Conservation (phyloP, 2,329 filamentous ascomycete species). For the Shiraia bambusicola region DNA sequence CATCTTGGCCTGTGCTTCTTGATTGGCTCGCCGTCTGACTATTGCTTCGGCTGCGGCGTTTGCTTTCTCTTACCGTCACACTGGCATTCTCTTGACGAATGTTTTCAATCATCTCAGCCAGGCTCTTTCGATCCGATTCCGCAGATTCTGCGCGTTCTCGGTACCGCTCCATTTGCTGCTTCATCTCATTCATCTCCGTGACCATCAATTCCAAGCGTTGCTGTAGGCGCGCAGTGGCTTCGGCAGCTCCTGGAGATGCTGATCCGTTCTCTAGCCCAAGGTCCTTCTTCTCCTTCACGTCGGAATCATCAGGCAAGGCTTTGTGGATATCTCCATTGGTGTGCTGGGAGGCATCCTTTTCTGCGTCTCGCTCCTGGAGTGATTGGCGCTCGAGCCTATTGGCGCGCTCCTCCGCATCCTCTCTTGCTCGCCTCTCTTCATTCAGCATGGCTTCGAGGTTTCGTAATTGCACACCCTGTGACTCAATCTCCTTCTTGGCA, state of each 20-base stretch:
- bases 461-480: constrained; percentile 75
- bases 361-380: constrained; percentile 39
- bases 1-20: not conserved
- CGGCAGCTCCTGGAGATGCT: constrained; percentile 23
- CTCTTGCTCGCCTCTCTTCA: constrained; percentile 77
- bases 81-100: constrained; percentile 68
- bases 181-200: constrained; percentile 77
- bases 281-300: constrained; percentile 17
- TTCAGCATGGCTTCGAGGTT: constrained; percentile 77
- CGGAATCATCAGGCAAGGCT: constrained; percentile 10
- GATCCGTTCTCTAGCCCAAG: constrained; percentile 24
- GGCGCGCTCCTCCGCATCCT: constrained; percentile 80
- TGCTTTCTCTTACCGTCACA: constrained; percentile 38
- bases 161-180: constrained; percentile 76
- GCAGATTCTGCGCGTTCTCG: constrained; percentile 76
- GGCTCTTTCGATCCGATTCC: constrained; percentile 74
- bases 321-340: constrained; percentile 23
- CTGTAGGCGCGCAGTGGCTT: constrained; percentile 58
- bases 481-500: constrained; percentile 83
- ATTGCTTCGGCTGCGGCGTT: constrained; percentile 29
- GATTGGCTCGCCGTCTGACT: constrained; percentile 14
- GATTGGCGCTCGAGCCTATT: constrained; percentile 67
- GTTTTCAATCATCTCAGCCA: constrained; percentile 85
- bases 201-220: constrained; percentile 74
- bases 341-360: constrained; percentile 31